phyloP scores from a whole-genome alignment of 345 rosid species.

The Angophora floribunda region DNA sequence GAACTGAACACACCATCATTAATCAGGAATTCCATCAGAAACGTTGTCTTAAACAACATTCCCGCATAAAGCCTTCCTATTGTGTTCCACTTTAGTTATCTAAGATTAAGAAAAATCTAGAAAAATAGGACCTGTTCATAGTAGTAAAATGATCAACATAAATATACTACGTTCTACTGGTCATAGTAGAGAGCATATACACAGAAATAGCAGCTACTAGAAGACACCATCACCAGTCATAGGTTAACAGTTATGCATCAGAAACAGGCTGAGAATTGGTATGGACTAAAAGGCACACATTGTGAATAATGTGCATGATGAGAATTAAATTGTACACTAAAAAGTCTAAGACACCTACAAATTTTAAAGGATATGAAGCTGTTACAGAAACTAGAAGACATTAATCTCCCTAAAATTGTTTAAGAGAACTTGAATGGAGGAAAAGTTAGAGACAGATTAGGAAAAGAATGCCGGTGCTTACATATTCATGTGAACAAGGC shows the following conservation, averaged over 20 bases:
- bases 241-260: not conserved
- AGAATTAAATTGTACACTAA: not conserved
- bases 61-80: not conserved
- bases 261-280: not conserved
- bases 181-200: not conserved
- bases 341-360: not conserved
- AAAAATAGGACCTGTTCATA: not conserved
- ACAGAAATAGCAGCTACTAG: not conserved
- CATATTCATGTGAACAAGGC: conserved; percentile 45
- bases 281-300: not conserved
- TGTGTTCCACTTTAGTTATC: not conserved
- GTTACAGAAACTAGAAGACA: not conserved
- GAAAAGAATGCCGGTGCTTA: conserved; percentile 8
- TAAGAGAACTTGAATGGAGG: not conserved
- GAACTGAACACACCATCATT: not conserved
- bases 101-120: not conserved
- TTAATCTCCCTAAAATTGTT: not conserved
- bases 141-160: not conserved
- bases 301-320: not conserved
- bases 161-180: not conserved
- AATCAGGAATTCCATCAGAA: not conserved
- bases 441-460: not conserved
- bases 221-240: not conserved
- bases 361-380: not conserved
- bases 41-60: not conserved